Conservation (phyloP, 352 stramenopile species). For the Globisporangium polare region DNA sequence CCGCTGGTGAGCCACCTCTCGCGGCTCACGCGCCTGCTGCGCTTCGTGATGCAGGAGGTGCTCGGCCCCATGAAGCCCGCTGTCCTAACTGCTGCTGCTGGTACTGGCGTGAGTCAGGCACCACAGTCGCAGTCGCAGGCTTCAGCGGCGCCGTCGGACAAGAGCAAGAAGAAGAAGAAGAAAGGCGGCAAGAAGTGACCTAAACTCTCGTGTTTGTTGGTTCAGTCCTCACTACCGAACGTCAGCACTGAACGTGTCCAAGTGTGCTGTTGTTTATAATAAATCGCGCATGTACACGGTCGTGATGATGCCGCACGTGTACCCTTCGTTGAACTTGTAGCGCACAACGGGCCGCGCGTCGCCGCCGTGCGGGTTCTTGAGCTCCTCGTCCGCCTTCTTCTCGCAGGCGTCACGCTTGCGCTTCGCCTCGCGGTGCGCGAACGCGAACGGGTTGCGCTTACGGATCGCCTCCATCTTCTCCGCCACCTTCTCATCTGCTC, state of each 20-base stretch:
- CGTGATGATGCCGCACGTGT: constrained; percentile 88
- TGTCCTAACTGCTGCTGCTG: not conserved
- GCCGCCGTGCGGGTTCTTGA: constrained; percentile 9
- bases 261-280: constrained; percentile 31
- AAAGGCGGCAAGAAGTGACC: constrained; percentile 34
- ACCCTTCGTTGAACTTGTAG: constrained; percentile 91
- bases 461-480: constrained; percentile 59
- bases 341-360: constrained; percentile 47
- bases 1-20: constrained; percentile 22
- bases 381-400: constrained; percentile 33
- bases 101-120: constrained; percentile 7
- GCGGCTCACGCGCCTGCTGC: constrained; percentile 45
- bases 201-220: not conserved
- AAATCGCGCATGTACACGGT: constrained; percentile 85
- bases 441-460: constrained; percentile 77
- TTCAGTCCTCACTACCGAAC: too few relatives aligned
- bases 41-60: constrained; percentile 68
- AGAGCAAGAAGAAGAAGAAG: constrained; percentile 35
- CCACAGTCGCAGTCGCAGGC: not conserved
- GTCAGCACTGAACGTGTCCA: not conserved
- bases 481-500: constrained; percentile 47
- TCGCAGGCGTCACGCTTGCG: constrained; percentile 54
- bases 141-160: constrained; percentile 9
- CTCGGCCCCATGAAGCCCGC: constrained; percentile 46
- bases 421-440: constrained; percentile 76